These are phyloP conservation scores for Solanum appendiculatum DNA, from an alignment of 257 asterid genomes.

Conservation along the genomic window DNA sequence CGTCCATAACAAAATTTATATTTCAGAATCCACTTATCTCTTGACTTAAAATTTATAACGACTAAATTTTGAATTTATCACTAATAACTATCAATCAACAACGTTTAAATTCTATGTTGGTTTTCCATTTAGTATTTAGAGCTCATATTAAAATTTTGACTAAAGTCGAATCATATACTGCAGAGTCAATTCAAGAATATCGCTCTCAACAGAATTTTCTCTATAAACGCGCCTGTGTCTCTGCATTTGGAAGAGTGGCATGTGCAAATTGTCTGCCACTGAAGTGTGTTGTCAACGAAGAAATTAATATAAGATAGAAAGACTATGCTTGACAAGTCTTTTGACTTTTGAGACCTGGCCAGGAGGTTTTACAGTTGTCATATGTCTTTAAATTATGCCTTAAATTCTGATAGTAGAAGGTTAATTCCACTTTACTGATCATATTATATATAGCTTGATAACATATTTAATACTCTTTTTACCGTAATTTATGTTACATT, in stretches of 20 bases:
- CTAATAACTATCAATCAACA: too few relatives aligned
- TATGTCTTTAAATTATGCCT: background rate
- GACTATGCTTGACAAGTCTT: background rate
- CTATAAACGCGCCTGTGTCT: background rate
- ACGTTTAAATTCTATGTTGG: too few relatives aligned
- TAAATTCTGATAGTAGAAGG: background rate
- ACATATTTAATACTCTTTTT: background rate
- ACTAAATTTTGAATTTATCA: too few relatives aligned
- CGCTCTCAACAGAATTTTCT: too few relatives aligned
- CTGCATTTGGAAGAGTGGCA: background rate
- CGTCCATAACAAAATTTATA: too few relatives aligned
- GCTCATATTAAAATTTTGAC: too few relatives aligned
- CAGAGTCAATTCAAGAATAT: too few relatives aligned
- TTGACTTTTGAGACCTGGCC: background rate
- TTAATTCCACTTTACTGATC: background rate
- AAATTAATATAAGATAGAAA: background rate
- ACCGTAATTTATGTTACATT: background rate
- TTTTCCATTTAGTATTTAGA: too few relatives aligned
- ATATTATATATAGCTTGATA: background rate
- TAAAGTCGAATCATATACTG: too few relatives aligned
- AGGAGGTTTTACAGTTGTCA: background rate
- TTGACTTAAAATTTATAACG: too few relatives aligned
- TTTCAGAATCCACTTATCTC: too few relatives aligned
- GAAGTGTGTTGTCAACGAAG: background rate
- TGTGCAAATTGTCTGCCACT: background rate